Evolutionary conservation across 768 basidiomycete genomes (phyloP).

Genomic region (Pulveroboletus ravenelii): DNA sequence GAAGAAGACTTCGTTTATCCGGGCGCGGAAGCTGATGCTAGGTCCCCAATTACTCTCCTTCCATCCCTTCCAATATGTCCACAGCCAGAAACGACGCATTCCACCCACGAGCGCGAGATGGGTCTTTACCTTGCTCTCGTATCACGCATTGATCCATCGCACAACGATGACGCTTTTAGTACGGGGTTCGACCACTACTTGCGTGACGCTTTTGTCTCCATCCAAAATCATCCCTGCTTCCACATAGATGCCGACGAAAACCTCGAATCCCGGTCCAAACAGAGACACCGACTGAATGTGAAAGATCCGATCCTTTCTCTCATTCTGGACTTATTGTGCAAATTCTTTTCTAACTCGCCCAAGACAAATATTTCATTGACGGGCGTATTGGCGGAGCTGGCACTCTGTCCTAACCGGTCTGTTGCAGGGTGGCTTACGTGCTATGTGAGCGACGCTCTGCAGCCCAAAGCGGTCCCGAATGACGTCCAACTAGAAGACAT

Average conservation of each 20-base stretch:
- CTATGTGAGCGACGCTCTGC: slow-evolving; percentile 39
- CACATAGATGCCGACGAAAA: slow-evolving; percentile 41
- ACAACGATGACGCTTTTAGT: slow-evolving; percentile 69
- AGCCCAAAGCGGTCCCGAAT: slow-evolving; percentile 6
- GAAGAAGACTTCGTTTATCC: slow-evolving; percentile 48
- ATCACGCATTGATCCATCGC: slow-evolving; percentile 70
- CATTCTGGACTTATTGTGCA: slow-evolving; percentile 64
- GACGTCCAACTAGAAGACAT: slow-evolving; percentile 37
- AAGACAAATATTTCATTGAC: slow-evolving; percentile 88
- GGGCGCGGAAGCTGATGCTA: slow-evolving; percentile 20
- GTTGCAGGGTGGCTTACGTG: slow-evolving; percentile 88
- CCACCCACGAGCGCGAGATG: slow-evolving; percentile 83
- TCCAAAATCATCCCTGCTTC: slow-evolving; percentile 63
- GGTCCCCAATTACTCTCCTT: slow-evolving; percentile 12
- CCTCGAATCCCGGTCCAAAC: slow-evolving; percentile 34
- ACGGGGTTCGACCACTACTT: slow-evolving; percentile 85
- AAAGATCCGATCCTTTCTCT: slow-evolving; percentile 71
- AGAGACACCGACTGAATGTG: slow-evolving; percentile 73
- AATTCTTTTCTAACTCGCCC: slow-evolving; percentile 82
- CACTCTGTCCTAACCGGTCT: slow-evolving; percentile 81
- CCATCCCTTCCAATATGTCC: slow-evolving; percentile 37
- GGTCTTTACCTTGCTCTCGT: slow-evolving; percentile 73
- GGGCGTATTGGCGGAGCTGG: slow-evolving; percentile 73
- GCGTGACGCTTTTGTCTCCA: slow-evolving; percentile 63
- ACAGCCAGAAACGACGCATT: slow-evolving; percentile 69